Conservation (phyloP, 805 yeast genomes). For the Wickerhamomyces queroliae region DNA sequence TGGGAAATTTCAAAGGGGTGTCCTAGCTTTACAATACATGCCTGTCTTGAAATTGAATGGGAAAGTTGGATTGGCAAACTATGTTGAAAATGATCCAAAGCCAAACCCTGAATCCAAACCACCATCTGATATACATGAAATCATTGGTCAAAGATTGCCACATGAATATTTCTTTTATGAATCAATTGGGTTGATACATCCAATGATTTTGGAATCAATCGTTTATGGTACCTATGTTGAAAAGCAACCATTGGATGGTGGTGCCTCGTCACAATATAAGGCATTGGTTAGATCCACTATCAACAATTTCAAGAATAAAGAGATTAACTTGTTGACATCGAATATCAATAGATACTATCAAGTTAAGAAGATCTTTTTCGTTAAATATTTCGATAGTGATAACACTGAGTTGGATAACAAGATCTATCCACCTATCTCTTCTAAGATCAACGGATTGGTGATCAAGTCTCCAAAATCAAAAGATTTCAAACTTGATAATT, state of each 20-base stretch:
- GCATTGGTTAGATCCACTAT: slow-evolving; percentile 42
- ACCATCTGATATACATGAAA: slow-evolving; percentile 78
- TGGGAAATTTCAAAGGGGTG: slow-evolving; percentile 58
- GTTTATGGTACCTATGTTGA: slow-evolving; percentile 58
- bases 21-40: slow-evolving; percentile 59
- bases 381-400: slow-evolving; percentile 47
- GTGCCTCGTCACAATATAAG: slow-evolving; percentile 51
- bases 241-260: slow-evolving; percentile 62
- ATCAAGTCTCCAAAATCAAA: slow-evolving; percentile 22
- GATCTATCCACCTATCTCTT: slow-evolving; percentile 46
- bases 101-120: slow-evolving; percentile 5
- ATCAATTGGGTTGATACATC: slow-evolving; percentile 66
- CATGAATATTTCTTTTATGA: slow-evolving; percentile 80
- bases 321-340: slow-evolving; percentile 62
- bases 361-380: slow-evolving; percentile 52
- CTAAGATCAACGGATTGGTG: slow-evolving; percentile 29
- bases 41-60: slow-evolving; percentile 74
- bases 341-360: slow-evolving; percentile 82
- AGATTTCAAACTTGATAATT: slow-evolving; percentile 23
- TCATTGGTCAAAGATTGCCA: slow-evolving; percentile 80
- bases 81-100: slow-evolving; percentile 25
- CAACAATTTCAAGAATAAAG: slow-evolving; percentile 47
- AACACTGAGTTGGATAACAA: slow-evolving; percentile 43
- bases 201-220: slow-evolving; percentile 61
- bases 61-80: slow-evolving; percentile 49